Evolutionary conservation across 805 yeast genomes (phyloP).

Genomic region (Yarrowia sp.): DNA sequence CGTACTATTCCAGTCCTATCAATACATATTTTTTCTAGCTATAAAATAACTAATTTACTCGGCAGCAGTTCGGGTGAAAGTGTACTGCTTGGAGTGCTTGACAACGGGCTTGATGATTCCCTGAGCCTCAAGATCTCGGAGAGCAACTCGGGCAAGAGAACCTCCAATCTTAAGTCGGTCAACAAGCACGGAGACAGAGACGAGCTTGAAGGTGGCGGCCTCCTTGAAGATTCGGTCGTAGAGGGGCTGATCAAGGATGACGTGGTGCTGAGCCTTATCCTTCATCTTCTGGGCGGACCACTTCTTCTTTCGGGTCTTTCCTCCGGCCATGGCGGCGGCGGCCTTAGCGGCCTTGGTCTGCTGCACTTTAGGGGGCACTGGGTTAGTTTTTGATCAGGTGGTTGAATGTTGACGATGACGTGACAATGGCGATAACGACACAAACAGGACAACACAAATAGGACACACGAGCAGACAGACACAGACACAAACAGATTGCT

Average conservation of each 20-base stretch:
- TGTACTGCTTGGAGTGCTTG: conserved; percentile 93
- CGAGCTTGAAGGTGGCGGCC: conserved; percentile 97
- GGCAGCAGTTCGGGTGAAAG: conserved; percentile 54
- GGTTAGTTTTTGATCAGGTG: conserved; percentile 32
- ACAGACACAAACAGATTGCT: too few relatives aligned
- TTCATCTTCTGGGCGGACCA: conserved; percentile 99
- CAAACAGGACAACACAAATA: neutral
- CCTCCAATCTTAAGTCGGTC: conserved; percentile 99
- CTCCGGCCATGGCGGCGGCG: conserved; percentile 99
- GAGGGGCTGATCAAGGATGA: conserved; percentile 95
- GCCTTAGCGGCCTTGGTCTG: conserved; percentile 99
- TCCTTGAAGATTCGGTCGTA: conserved; percentile 99
- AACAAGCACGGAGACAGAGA: conserved; percentile 95
- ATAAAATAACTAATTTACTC: conserved; percentile 22
- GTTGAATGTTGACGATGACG: neutral
- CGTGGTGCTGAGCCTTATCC: conserved; percentile 99
- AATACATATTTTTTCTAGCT: conserved; percentile 25
- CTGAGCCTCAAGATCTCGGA: conserved; percentile 89
- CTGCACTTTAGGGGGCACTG: conserved; percentile 99
- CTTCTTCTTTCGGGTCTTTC: conserved; percentile 99
- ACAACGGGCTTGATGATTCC: conserved; percentile 94
- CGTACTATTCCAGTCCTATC: neutral
- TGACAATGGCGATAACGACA: neutral
- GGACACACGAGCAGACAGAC: too few relatives aligned
- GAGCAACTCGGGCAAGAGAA: conserved; percentile 97